phyloP scores from a whole-genome alignment of 192 early-diverging fungal genomes.

The Glomus cerebriforme region DNA sequence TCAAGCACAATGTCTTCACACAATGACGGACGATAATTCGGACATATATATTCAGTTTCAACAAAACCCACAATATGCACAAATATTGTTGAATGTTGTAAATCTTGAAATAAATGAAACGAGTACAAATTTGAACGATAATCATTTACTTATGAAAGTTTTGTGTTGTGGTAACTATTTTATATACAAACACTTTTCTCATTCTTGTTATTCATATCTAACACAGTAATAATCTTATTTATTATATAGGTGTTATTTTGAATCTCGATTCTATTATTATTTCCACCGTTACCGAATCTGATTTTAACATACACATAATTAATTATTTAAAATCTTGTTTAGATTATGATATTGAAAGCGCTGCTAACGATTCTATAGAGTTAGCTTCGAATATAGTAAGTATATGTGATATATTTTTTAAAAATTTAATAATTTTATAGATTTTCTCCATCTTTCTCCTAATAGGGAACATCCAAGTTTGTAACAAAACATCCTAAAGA shows the following conservation, averaged over 20 bases:
- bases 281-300: constrained; percentile 31
- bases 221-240: background rate
- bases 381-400: constrained; percentile 46
- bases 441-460: background rate
- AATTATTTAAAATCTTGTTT: constrained; percentile 43
- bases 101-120: constrained; percentile 17
- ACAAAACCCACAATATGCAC: constrained; percentile 55
- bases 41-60: constrained; percentile 59
- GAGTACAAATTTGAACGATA: constrained; percentile 38
- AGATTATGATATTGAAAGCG: constrained; percentile 51
- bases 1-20: constrained; percentile 77
- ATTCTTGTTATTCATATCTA: background rate
- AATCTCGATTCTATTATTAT: constrained; percentile 51
- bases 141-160: constrained; percentile 65
- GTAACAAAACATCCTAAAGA: background rate
- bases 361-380: constrained; percentile 43
- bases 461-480: background rate
- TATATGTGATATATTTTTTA: background rate
- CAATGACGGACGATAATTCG: constrained; percentile 78
- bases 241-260: constrained; percentile 47
- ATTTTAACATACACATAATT: constrained; percentile 45
- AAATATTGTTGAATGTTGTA: constrained; percentile 53
- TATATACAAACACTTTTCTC: constrained; percentile 44
- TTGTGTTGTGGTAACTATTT: constrained; percentile 61
- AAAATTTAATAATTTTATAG: background rate